A percentile compares a stretch with the other conserved stretches of the same genome.
Evolutionary conservation across 306 rosid species (phyloP).

Genomic region (Lathyrus tuberosus): DNA sequence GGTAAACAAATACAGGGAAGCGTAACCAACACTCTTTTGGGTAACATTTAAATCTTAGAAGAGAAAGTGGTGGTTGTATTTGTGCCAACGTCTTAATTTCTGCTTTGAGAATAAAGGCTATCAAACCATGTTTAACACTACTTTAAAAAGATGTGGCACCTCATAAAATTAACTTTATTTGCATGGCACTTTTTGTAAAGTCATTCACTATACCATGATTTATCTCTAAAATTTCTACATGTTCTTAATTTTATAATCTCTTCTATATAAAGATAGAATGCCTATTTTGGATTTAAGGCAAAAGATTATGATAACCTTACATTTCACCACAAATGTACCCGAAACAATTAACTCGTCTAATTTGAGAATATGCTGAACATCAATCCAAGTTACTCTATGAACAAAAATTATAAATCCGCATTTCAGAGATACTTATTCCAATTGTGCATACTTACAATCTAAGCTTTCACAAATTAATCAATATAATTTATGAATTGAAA

Average conservation of each 20-base stretch:
- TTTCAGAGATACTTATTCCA: neutral
- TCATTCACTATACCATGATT: constrained; percentile 27
- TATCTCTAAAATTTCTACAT: too few species aligned
- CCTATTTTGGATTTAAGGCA: too few species aligned
- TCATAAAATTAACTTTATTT: constrained; percentile 6
- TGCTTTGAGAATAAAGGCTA: neutral
- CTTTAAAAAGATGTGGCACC: too few species aligned
- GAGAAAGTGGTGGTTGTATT: neutral
- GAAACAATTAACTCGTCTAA: neutral
- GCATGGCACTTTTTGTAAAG: neutral
- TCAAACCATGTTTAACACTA: neutral
- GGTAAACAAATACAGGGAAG: neutral
- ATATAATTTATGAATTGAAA: neutral
- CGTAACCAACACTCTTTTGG: neutral
- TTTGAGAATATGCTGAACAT: neutral
- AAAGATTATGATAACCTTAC: neutral
- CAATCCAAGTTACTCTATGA: constrained; percentile 6
- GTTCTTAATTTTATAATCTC: neutral
- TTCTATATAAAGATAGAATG: too few species aligned
- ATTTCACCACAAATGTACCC: too few species aligned
- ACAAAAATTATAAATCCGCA: constrained; percentile 1
- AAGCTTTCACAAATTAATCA: too few species aligned
- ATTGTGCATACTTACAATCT: too few species aligned
- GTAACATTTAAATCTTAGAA: constrained; percentile 16
- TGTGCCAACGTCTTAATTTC: neutral